Evolutionary conservation across 306 rosid genomes (phyloP).

Genomic region (Gastrolobium bilobum): DNA sequence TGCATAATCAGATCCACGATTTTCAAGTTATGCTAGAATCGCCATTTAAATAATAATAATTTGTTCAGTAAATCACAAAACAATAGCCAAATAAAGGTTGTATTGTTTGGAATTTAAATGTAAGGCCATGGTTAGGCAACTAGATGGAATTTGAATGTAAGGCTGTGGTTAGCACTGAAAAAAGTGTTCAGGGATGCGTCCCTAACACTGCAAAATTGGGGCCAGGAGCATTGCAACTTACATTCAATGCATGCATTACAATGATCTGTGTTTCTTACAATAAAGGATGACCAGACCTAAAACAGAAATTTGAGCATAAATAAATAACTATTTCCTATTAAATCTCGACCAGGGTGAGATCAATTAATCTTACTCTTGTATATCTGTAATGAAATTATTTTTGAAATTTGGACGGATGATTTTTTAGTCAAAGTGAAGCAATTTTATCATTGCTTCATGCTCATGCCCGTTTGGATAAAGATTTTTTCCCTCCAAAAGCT

Average conservation of each 20-base stretch:
- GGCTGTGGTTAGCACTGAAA: constrained; percentile 45
- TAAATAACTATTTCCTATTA: too few species aligned
- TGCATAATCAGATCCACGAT: not conserved
- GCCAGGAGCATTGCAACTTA: constrained; percentile 4
- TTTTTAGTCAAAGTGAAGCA: too few species aligned
- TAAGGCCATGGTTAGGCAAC: constrained; percentile 11
- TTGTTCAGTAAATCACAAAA: not conserved
- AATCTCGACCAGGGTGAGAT: too few species aligned
- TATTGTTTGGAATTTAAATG: too few species aligned
- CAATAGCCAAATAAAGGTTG: not conserved
- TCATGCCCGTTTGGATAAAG: too few species aligned
- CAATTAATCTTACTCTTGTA: too few species aligned
- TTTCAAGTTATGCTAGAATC: not conserved
- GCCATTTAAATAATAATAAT: too few species aligned
- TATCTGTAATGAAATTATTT: too few species aligned
- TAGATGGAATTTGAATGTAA: constrained; percentile 24
- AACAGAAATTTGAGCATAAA: not conserved
- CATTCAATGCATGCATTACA: constrained; percentile 46
- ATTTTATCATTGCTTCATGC: too few species aligned
- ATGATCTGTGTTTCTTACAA: constrained; percentile 4
- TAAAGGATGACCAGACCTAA: constrained; percentile 2
- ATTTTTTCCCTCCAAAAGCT: too few species aligned
- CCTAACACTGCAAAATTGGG: constrained; percentile 39
- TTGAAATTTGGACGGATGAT: too few species aligned
- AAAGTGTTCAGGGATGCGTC: constrained; percentile 53